Base-by-base conservation (phyloP, 108 stramenopile species). In the Conticribra guillardii region DNA sequence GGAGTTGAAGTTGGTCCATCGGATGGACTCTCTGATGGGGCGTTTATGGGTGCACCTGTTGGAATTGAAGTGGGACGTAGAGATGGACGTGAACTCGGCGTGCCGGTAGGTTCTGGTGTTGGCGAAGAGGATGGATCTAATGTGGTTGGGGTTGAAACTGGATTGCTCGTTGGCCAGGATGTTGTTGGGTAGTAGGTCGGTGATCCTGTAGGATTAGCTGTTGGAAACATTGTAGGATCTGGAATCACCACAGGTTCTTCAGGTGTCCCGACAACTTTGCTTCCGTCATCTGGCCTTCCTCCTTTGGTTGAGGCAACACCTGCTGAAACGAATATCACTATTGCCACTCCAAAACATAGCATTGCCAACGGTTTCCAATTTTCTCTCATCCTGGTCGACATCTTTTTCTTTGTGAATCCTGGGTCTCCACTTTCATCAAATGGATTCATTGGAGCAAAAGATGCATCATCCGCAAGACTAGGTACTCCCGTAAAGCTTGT, bases 361-460 rank as follows among this genome's bases (percentile, higher is more conserved):
- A 63, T 19, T 15, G 70, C 26, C 11, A 79, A 57, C 4, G 70
- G 77, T 47, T 71, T 79, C 77, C 77, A 71, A 22, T 74, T 47
- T 54, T 67, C 48, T 18, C 28, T 49, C 15, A 47, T 22, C 59
- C 30, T 60, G 2, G 30, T 61, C 22, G 22, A 58, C 59, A 30
- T 26, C 28, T 30, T 65, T n/a, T 34, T 59, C 5, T 26, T 65
- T 17, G 17, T 34, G 8, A 15, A 54, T 8, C 17, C n/a, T 2
- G 7, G 15, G 21, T 55, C 66, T 16, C 52, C 28, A 48, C 28
- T 33, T 23, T 16, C 60, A 34, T 67, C 77, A 44, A 79, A 79
- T 15, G 77, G 77, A 27, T 71, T 66, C 5, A 79, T 49, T 15
- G 77, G 77, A 27, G 44, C 70, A 46, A 79, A 79, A 9, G 69